Conservation (phyloP, 441 rosid species). For the Populus hybrid region DNA sequence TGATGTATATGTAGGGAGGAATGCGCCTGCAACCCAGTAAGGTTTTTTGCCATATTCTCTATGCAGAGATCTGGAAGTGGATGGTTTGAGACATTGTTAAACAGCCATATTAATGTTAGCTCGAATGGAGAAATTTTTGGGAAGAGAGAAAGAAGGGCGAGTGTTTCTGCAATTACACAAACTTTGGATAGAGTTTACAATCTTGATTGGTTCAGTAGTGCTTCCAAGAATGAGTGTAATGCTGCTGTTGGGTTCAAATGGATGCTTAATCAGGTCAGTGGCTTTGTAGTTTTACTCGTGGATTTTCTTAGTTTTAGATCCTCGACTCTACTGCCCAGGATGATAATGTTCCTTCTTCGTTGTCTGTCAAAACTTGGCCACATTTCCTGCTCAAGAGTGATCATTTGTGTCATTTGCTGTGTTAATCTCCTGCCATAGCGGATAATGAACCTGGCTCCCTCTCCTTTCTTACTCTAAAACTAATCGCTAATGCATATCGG, state of each 20-base stretch:
- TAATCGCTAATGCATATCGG: too few relatives aligned
- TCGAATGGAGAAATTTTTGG: slow-evolving; percentile 60
- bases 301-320: not conserved
- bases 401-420: too few relatives aligned
- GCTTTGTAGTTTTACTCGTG: not conserved
- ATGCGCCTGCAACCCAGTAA: slow-evolving; percentile 47
- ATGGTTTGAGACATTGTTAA: slow-evolving; percentile 59
- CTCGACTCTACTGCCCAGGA: not conserved
- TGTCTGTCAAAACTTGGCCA: too few relatives aligned
- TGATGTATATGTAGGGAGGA: slow-evolving; percentile 28
- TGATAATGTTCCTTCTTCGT: not conserved
- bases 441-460: too few relatives aligned
- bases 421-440: too few relatives aligned
- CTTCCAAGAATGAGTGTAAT: slow-evolving; percentile 57
- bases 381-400: too few relatives aligned
- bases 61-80: slow-evolving; percentile 73
- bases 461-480: too few relatives aligned
- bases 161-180: slow-evolving; percentile 35
- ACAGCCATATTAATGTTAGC: slow-evolving; percentile 54
- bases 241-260: slow-evolving; percentile 68
- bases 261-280: slow-evolving; percentile 61
- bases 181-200: slow-evolving; percentile 46
- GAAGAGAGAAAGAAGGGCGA: slow-evolving; percentile 33
- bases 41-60: slow-evolving; percentile 49
- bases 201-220: slow-evolving; percentile 53